Evolutionary conservation across 176 grass and related monocot species (phyloP).

Genomic region (Ananas comosus): DNA sequence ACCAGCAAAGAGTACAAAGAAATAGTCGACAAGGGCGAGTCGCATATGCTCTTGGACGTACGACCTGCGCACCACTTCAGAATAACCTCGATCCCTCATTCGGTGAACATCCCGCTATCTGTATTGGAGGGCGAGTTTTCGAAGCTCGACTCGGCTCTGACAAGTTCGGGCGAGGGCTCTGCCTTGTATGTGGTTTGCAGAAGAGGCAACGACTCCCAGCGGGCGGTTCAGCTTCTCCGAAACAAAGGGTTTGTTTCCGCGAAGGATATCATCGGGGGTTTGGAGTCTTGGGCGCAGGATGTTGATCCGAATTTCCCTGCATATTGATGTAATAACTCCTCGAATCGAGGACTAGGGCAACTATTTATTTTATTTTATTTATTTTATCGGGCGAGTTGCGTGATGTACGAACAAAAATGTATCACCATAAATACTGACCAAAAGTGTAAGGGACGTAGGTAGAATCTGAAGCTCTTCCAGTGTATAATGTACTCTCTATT

Average conservation of each 20-base stretch:
- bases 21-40: constrained; percentile 35
- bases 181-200: constrained; percentile 62
- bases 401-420: no score
- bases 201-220: constrained; percentile 85
- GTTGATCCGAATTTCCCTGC: constrained; percentile 56
- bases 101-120: constrained; percentile 61
- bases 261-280: constrained; percentile 71
- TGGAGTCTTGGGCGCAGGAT: constrained; percentile 61
- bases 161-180: constrained; percentile 9
- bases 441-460: no score
- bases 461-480: no score
- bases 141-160: constrained; percentile 30
- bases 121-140: constrained; percentile 52
- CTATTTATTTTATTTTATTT: no score
- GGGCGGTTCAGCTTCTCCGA: constrained; percentile 43
- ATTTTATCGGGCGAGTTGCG: no score
- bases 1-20: constrained; percentile 60
- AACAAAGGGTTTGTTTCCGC: constrained; percentile 52
- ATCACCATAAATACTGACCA: no score
- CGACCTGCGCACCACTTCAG: constrained; percentile 73
- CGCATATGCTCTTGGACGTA: constrained; percentile 69
- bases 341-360: no score
- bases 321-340: constrained; percentile 21
- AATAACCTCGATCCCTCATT: constrained; percentile 55
- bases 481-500: no score